These are phyloP conservation scores for Coemansia sp. DNA, from an alignment of 192 early-diverging fungal species.

Conservation along the genomic window DNA sequence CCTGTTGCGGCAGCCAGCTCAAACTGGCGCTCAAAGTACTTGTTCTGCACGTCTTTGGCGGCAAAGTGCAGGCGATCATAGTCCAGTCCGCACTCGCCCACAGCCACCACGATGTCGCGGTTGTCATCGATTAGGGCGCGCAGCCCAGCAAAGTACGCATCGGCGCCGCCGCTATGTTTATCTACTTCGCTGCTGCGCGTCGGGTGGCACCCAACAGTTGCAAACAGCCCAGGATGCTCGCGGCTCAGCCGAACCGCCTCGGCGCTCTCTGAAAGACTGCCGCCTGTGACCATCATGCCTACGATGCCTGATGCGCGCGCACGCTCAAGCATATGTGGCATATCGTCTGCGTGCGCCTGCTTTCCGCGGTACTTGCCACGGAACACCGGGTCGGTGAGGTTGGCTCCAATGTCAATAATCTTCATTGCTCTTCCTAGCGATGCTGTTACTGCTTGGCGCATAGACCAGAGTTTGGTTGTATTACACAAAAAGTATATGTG, in stretches of 20 bases:
- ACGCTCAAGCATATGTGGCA: constrained; percentile 61
- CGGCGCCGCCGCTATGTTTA: constrained; percentile 54
- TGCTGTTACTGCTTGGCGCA: neutral
- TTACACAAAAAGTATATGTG: neutral
- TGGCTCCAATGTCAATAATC: constrained; percentile 79
- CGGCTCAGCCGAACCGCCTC: constrained; percentile 61
- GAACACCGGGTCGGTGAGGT: constrained; percentile 87
- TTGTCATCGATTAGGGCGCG: constrained; percentile 39
- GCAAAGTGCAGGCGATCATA: constrained; percentile 91
- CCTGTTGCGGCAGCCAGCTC: constrained; percentile 68
- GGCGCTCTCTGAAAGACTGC: constrained; percentile 58
- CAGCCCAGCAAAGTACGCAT: constrained; percentile 61
- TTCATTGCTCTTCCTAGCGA: constrained; percentile 17
- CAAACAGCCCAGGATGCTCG: constrained; percentile 56
- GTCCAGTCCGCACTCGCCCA: constrained; percentile 94
- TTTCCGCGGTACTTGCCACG: constrained; percentile 78
- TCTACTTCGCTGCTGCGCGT: constrained; percentile 76
- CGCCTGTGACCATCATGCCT: constrained; percentile 82
- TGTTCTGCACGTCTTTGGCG: constrained; percentile 66
- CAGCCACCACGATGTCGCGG: constrained; percentile 70
- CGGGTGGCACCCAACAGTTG: constrained; percentile 84
- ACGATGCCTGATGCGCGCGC: constrained; percentile 65
- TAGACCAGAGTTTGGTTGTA: neutral
- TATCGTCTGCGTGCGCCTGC: constrained; percentile 69
- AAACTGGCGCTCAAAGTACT: constrained; percentile 80